Base-by-base conservation (phyloP, 2,329 filamentous ascomycete species). In the Aciculosporium take region DNA sequence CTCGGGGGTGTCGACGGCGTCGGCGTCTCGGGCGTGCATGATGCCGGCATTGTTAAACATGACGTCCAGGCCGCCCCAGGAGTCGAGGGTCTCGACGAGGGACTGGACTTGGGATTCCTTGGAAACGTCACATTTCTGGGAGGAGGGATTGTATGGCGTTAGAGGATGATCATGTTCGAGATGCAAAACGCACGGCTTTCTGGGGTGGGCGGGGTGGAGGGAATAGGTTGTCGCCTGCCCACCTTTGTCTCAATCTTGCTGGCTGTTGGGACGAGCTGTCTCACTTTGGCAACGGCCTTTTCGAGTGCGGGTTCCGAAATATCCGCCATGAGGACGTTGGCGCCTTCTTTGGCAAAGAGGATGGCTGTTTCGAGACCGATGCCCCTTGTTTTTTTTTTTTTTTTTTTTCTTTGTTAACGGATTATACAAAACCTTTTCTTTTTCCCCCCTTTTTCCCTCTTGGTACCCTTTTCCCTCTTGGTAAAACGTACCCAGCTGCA, bases 21-120 rank as follows among this genome's bases (percentile, higher is more conserved):
- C 80, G 56, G 75, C 79, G 60, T 87, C 82, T 43, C 81, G 71
- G 37, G 77, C 79, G 66, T 94, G 88, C 88, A 95, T 95, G 62
- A 95, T 95, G 42, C 88, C 88, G 20, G 88, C 88, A 61, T 95
- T 95, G 76, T 95, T 95, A 78, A 94, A 95, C 54, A 94, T 84
- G 56, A 94, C 70, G 59, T 95, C 88, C 3, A 91, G 64, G 34
- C 88, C 88, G 56, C 88, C 88, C 83, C 84, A 93, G 43, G 74
- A 58, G 61, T 95, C 88, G 44, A 89, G 66, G 8, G 73, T 65
- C 51, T 84, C 81, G 40, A 94, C 70, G 58, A 83, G 76, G 42
- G 78, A 76, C 55, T 86, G 66, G 25, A 95, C 78, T 43, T 91
- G 75, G 46, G 72, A 62, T 60, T 95, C 88, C 55, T 87, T 88